Evolutionary conservation across 1,284 basidiomycete genomes (phyloP).

Genomic region (Malassezia yamatoensis): DNA sequence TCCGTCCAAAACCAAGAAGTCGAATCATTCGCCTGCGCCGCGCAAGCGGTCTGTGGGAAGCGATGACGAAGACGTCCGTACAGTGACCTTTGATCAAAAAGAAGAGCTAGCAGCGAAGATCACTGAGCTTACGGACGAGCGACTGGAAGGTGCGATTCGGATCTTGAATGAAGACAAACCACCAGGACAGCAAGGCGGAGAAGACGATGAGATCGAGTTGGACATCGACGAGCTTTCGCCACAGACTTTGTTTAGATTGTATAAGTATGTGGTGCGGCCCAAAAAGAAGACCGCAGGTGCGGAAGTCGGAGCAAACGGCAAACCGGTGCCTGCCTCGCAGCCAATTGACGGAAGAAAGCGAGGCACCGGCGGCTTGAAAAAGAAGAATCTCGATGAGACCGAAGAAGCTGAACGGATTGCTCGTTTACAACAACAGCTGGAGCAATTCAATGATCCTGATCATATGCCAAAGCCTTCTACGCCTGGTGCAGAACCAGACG

Average conservation of each 20-base stretch:
- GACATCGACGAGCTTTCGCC: constrained; percentile 47
- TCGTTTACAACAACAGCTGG: constrained; percentile 42
- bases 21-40: constrained; percentile 16
- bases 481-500: constrained; percentile 1
- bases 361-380: constrained; percentile 45
- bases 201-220: constrained; percentile 47
- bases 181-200: constrained; percentile 27
- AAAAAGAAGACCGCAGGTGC: constrained; percentile 25
- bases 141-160: constrained; percentile 43
- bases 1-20: constrained; percentile 23
- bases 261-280: constrained; percentile 46
- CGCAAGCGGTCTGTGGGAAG: constrained; percentile 21
- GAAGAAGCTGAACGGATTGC: constrained; percentile 45
- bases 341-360: constrained; percentile 43
- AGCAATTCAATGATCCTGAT: constrained; percentile 38
- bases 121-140: constrained; percentile 44
- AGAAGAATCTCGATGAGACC: constrained; percentile 45
- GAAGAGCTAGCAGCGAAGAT: constrained; percentile 47
- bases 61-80: constrained; percentile 40
- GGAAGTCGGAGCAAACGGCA: constrained; percentile 15
- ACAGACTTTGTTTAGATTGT: constrained; percentile 45
- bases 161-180: constrained; percentile 48
- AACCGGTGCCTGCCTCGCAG: constrained; percentile 23
- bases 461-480: constrained; percentile 5
- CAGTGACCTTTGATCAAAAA: constrained; percentile 46